These are phyloP conservation scores for Neurospora sp. DNA, from an alignment of 495 filamentous ascomycete genomes.

Conservation along the genomic window DNA sequence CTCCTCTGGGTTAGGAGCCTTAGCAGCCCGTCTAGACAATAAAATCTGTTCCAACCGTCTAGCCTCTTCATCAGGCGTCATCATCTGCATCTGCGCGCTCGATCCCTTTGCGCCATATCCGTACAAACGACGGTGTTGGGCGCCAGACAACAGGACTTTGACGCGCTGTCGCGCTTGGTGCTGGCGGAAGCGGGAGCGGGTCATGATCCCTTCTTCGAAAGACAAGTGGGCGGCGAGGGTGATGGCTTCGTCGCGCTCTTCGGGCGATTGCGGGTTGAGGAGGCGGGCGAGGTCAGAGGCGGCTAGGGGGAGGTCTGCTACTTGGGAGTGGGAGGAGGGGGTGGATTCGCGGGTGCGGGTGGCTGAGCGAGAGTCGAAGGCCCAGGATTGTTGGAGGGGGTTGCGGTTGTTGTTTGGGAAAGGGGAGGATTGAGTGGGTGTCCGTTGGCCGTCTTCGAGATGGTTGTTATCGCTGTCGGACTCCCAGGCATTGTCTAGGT, in stretches of 20 bases:
- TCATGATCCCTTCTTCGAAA: slow-evolving; percentile 54
- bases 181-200: slow-evolving; percentile 64
- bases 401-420: slow-evolving; percentile 2
- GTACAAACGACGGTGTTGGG: slow-evolving; percentile 6
- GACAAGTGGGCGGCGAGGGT: slow-evolving; percentile 73
- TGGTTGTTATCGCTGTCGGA: slow-evolving; percentile 27
- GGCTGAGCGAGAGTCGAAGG: background rate
- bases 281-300: slow-evolving; percentile 64
- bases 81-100: slow-evolving; percentile 10
- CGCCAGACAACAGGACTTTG: slow-evolving; percentile 49
- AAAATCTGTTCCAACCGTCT: slow-evolving; percentile 74
- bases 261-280: slow-evolving; percentile 66
- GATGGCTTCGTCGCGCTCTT: slow-evolving; percentile 70
- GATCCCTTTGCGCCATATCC: too few relatives aligned
- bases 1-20: slow-evolving; percentile 6
- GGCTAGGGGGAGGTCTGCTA: slow-evolving; percentile 53
- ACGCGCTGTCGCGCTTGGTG: slow-evolving; percentile 54
- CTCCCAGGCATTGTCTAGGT: slow-evolving; percentile 43
- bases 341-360: slow-evolving; percentile 42
- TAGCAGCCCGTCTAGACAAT: slow-evolving; percentile 43
- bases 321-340: slow-evolving; percentile 40
- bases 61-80: slow-evolving; percentile 61
- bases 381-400: background rate
- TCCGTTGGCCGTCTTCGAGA: slow-evolving; percentile 51
- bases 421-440: slow-evolving; percentile 52